Conservation (phyloP, 2,329 filamentous ascomycete genomes). For the Ceratocystis variospora region DNA sequence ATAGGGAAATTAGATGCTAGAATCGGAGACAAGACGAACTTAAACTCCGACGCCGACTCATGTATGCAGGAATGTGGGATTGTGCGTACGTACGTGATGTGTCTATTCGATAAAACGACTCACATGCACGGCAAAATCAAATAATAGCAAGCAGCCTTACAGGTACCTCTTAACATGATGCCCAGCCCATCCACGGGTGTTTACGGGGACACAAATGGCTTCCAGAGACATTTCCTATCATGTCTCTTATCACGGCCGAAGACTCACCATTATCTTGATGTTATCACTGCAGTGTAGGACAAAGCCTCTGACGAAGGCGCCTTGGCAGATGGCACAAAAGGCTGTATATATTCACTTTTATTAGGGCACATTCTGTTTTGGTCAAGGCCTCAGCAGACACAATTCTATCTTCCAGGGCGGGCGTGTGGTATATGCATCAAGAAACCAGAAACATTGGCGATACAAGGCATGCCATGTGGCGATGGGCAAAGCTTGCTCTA, state of each 20-base stretch:
- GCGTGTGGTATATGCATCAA: neutral
- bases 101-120: too few species aligned
- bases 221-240: neutral
- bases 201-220: neutral
- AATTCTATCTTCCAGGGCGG: neutral
- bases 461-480: too few species aligned
- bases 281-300: neutral
- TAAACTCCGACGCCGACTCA: neutral
- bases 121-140: too few species aligned
- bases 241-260: neutral
- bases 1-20: neutral
- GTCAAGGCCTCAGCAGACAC: neutral
- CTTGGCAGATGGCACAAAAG: neutral
- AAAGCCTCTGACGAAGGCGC: neutral
- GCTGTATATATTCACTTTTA: neutral
- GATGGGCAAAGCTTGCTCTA: too few species aligned
- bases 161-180: neutral
- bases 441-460: too few species aligned
- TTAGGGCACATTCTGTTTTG: neutral
- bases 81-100: neutral
- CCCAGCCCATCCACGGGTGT: neutral
- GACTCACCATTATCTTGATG: neutral
- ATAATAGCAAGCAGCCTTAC: neutral
- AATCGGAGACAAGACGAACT: neutral
- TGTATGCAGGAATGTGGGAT: neutral